These are phyloP conservation scores for Trifolium dubium DNA, from an alignment of 306 rosid species.

Conservation along the genomic window DNA sequence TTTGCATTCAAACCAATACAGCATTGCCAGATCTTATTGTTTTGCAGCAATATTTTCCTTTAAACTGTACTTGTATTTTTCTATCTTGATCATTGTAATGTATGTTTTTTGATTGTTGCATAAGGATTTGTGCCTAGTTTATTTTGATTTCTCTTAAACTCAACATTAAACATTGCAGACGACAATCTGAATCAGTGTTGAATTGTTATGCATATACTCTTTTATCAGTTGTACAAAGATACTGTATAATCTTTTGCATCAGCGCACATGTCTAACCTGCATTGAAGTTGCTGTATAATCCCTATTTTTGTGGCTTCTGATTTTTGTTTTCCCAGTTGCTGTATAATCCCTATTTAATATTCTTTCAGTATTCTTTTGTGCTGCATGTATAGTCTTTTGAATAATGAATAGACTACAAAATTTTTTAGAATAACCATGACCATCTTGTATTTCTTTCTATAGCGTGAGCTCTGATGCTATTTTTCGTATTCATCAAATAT, in stretches of 20 bases:
- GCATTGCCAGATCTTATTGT: too few species aligned
- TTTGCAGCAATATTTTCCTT: too few species aligned
- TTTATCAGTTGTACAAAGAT: constrained; percentile 15
- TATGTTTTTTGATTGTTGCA: too few species aligned
- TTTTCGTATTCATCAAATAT: constrained; percentile 24
- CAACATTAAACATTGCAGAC: too few species aligned
- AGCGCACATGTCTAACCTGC: neutral
- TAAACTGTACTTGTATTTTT: too few species aligned
- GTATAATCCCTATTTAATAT: constrained; percentile 27
- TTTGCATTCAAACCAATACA: too few species aligned
- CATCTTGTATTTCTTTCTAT: constrained; percentile 32
- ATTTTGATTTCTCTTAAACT: too few species aligned
- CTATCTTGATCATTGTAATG: too few species aligned
- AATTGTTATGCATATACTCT: neutral
- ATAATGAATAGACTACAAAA: neutral
- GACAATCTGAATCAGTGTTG: too few species aligned
- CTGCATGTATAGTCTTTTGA: constrained; percentile 6
- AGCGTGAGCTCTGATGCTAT: constrained; percentile 34
- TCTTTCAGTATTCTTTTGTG: constrained; percentile 16
- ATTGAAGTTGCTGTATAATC: neutral
- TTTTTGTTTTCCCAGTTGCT: neutral
- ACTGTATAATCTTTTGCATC: neutral
- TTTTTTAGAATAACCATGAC: neutral
- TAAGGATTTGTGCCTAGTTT: too few species aligned
- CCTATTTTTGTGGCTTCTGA: neutral